Evolutionary conservation across 2,329 filamentous ascomycete genomes (phyloP).

Genomic region (Alternaria angustiovoidea): DNA sequence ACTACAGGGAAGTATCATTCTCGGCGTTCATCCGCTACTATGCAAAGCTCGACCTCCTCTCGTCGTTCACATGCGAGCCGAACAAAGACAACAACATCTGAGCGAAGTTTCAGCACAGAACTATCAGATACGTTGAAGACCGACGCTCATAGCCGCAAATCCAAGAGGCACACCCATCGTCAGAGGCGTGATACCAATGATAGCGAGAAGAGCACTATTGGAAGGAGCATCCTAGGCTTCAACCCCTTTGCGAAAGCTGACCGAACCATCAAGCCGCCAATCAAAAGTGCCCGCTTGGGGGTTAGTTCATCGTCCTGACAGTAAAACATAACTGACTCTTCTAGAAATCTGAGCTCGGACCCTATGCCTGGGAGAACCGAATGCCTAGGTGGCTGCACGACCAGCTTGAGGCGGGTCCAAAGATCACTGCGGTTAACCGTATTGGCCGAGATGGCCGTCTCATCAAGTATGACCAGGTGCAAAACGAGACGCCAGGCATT

Average conservation of each 20-base stretch:
- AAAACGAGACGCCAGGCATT: constrained; percentile 56
- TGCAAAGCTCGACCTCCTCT: constrained; percentile 34
- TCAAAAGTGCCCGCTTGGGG: constrained; percentile 44
- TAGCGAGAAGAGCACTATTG: constrained; percentile 48
- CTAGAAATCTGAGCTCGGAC: constrained; percentile 57
- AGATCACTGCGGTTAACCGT: constrained; percentile 50
- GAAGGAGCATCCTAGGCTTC: constrained; percentile 47
- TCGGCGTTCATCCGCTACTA: constrained; percentile 41
- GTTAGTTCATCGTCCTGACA: constrained; percentile 31
- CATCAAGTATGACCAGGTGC: constrained; percentile 51
- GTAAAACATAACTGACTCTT: constrained; percentile 28
- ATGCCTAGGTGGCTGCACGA: constrained; percentile 57
- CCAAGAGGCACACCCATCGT: constrained; percentile 35
- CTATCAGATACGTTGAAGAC: constrained; percentile 27
- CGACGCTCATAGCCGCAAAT: constrained; percentile 29
- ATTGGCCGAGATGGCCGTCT: constrained; percentile 55
- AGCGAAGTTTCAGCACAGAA: constrained; percentile 31
- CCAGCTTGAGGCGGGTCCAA: constrained; percentile 52
- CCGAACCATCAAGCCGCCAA: constrained; percentile 41
- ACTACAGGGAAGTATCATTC: constrained; percentile 45
- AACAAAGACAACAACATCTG: constrained; percentile 35
- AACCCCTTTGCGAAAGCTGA: constrained; percentile 40
- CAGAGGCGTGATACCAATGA: constrained; percentile 35
- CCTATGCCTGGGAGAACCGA: constrained; percentile 56
- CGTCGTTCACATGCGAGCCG: constrained; percentile 16